Percentiles rank a stretch among this genome's conserved stretches.
These are phyloP conservation scores for Scutellaria baicalensis DNA, from an alignment of 257 asterid genomes.

Conservation along the genomic window DNA sequence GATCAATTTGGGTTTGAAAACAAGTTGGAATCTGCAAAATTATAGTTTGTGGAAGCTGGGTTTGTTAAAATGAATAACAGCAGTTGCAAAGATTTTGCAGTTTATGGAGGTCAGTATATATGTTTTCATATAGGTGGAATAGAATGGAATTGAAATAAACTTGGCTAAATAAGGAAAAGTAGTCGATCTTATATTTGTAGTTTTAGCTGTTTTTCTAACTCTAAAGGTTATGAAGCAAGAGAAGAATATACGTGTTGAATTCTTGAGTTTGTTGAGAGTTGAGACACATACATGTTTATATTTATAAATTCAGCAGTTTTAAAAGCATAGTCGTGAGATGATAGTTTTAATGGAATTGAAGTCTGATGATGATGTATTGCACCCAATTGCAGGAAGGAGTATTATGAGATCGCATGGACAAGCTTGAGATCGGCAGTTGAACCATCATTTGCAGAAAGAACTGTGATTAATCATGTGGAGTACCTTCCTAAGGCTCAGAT, in stretches of 20 bases:
- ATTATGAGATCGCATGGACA: slow-evolving; percentile 79
- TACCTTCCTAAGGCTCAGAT: slow-evolving; percentile 59
- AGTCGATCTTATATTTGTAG: not conserved
- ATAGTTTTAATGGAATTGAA: not conserved
- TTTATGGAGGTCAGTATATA: not conserved
- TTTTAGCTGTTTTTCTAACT: not conserved
- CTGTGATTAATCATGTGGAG: slow-evolving; percentile 61
- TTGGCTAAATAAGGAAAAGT: not conserved
- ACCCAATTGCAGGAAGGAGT: slow-evolving; percentile 61
- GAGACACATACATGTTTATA: not conserved
- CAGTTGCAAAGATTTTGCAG: not conserved
- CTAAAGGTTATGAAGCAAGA: not conserved
- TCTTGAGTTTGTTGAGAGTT: too few relatives aligned
- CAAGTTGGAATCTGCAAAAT: not conserved
- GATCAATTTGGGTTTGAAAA: not conserved
- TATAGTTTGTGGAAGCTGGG: too few relatives aligned
- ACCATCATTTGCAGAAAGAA: slow-evolving; percentile 69
- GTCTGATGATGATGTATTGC: not conserved
- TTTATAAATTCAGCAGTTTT: not conserved
- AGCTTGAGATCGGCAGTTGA: slow-evolving; percentile 76
- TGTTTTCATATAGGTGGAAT: not conserved
- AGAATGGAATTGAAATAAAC: too few relatives aligned
- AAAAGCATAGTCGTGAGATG: not conserved
- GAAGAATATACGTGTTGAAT: too few relatives aligned
- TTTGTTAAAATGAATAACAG: not conserved